Evolutionary conservation across 2,329 filamentous ascomycete genomes (phyloP), one percentile per base, ranked within the genome.

Genomic region (Ophiocordyceps camponoti-floridani): DNA sequence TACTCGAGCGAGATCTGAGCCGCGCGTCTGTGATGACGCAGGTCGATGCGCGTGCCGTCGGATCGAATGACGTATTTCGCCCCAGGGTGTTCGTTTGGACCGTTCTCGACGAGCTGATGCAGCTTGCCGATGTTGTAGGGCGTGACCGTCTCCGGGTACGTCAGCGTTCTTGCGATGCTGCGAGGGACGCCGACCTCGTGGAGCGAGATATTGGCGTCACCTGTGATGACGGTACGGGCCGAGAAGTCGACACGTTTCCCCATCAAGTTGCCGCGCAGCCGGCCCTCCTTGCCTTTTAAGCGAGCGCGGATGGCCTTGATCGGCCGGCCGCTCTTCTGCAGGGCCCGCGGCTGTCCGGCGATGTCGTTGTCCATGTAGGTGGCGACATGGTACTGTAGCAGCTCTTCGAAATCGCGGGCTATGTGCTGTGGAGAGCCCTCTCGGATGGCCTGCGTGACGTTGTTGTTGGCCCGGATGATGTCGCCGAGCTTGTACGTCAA

Each of bases 341-440:
- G 71, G 3, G 91, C 89, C 54, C 91, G 87, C 3, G 91, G 91
- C 54, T 93, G 81, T 43, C 89, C 88, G 50, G 93, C 91, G 63
- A 96, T 95, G 60, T 98, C 89, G 56, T 98, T 99, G 64, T 98
- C 91, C 93, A 99, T 98, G 65, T 95, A 94, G 1, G 93, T 98
- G 40, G 93, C 93, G 48, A 98, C 88, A 57, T 98, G 93, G 58
- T 94, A 99, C 59, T 99, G 93, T 35, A 99, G 70, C 30, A 98
- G 68, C 50, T 82, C 79, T 62, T 94, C 86, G 47, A 95, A 96
- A 56, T 98, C 91, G 47, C 79, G 76, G 14, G 87, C 77, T 52
- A 96, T 86, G 63, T 98, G 91, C 50, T 84, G 80, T 1, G 91
- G 87, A 4, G 88, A 88, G 46, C 91, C 91, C 61, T 95, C 87